Evolutionary conservation across 2,329 filamentous ascomycete species (phyloP), one percentile per base, ranked within the genome.

Genomic region (Trichoderma oligosporum): DNA sequence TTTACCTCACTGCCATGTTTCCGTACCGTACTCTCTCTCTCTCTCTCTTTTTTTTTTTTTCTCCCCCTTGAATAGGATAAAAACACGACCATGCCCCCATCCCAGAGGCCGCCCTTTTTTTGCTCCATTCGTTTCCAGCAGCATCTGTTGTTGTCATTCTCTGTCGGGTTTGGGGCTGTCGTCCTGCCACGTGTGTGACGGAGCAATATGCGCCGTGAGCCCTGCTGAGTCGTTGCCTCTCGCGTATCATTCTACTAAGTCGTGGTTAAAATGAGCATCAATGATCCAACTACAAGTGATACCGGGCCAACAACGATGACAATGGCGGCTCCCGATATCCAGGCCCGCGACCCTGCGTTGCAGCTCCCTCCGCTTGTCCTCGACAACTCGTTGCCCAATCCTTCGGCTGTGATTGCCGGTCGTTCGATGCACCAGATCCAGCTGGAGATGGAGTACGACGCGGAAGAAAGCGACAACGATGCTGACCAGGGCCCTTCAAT

Each of bases 391-490:
- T 46, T 56, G 18, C 57, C 60, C 27, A 61, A 56, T 35, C 47
- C 52, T 22, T 52, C 57, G 9, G 33, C 52, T 9, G 42, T 47
- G 35, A 53, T 58, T 16, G 47, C 44, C 9, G 48, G 49, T 14
- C 59, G 61, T 24, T 60, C 62, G 2, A 61, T 64, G 62, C 63
- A 64, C 48, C 63, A 64, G 36, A 62, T 64, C 24, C 63, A 64
- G 52, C 60, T 64, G 3, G 63, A 64, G 41, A 58, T 62, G 60
- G 61, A 64, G 42, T 62, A 63, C 41, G 61, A 62, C 29, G 61
- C 56, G 4, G 62, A 63, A 47, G 63, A 64, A 55, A 61, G 60
- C 58, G 61, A 63, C 35, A 59, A 57, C 25, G 61, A 62, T 31
- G 46, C 52, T 42, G 49, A 60, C 20, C 42, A 54, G n/a, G 58